phyloP scores from a whole-genome alignment of 2,329 filamentous ascomycete genomes.

The Alternaria consortialis region DNA sequence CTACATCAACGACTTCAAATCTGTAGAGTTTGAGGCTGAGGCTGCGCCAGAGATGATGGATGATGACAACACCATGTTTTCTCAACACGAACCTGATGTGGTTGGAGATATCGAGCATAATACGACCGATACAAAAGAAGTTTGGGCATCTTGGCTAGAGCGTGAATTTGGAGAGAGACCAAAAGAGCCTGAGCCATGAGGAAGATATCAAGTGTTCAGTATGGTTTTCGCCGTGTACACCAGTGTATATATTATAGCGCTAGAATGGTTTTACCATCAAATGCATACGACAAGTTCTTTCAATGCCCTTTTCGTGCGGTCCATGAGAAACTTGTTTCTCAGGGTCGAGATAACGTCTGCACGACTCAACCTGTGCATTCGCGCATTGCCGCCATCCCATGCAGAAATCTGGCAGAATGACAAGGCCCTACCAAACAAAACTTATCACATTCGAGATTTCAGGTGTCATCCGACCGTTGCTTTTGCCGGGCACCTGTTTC shows the following conservation, averaged over 20 bases:
- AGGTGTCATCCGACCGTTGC: slow-evolving; percentile 15
- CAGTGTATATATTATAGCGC: slow-evolving; percentile 16
- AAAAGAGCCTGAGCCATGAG: slow-evolving; percentile 29
- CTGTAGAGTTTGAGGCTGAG: background rate
- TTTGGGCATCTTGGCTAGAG: slow-evolving; percentile 42
- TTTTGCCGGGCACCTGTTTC: slow-evolving; percentile 4
- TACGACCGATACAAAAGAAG: slow-evolving; percentile 17
- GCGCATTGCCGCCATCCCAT: background rate
- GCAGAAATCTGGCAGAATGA: background rate
- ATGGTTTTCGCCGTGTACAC: slow-evolving; percentile 13
- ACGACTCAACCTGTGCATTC: background rate
- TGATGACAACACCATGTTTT: slow-evolving; percentile 15
- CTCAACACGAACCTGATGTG: slow-evolving; percentile 6
- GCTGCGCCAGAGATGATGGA: slow-evolving; percentile 4
- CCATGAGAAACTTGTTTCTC: fast-evolving
- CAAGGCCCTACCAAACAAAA: slow-evolving; percentile 1
- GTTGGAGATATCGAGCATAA: background rate
- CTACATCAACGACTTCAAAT: slow-evolving; percentile 29
- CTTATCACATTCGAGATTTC: background rate
- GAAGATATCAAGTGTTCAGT: background rate
- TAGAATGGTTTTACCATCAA: slow-evolving; percentile 17
- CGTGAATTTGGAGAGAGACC: slow-evolving; percentile 39
- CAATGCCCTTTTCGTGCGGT: background rate
- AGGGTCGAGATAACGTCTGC: background rate
- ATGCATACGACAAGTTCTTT: background rate